These are phyloP conservation scores for Schizopora paradoxa DNA, from an alignment of 1,284 basidiomycete genomes.

Conservation along the genomic window DNA sequence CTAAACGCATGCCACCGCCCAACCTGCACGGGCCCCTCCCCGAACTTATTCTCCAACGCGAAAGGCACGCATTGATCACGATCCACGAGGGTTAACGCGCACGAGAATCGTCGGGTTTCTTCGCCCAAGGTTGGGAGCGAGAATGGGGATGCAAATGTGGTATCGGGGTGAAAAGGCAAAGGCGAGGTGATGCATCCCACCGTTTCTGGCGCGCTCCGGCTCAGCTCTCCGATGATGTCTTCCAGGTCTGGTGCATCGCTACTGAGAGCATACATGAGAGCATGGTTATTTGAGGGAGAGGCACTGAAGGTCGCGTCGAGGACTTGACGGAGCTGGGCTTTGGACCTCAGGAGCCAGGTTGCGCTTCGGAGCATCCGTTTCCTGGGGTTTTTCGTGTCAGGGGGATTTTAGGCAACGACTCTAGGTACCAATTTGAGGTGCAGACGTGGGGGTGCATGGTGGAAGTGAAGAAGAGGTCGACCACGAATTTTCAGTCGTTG, in stretches of 20 bases:
- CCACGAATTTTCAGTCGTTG: no score
- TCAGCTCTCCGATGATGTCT: conserved; percentile 7
- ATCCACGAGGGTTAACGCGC: conserved; percentile 12
- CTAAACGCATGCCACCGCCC: conserved; percentile 14
- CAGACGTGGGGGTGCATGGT: no score
- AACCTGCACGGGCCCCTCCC: conserved; percentile 6
- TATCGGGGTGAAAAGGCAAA: no score
- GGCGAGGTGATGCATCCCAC: conserved; percentile 14
- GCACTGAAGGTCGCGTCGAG: no score
- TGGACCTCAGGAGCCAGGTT: no score
- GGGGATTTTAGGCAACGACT: no score
- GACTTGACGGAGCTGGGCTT: no score
- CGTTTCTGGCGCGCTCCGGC: conserved; percentile 8
- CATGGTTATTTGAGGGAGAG: conserved; percentile 1
- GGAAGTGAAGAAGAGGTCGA: no score
- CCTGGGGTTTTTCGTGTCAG: no score
- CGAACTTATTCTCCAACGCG: conserved; percentile 5
- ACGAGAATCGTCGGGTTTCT: conserved; percentile 6
- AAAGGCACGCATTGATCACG: conserved; percentile 6
- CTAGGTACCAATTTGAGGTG: no score
- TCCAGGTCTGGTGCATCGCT: conserved; percentile 14
- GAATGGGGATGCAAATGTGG: not conserved
- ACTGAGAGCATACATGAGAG: conserved; percentile 9
- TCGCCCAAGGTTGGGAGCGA: not conserved
- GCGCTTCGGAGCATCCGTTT: no score